Conservation (phyloP, 352 stramenopile genomes). For the Phytophthora brassicae region DNA sequence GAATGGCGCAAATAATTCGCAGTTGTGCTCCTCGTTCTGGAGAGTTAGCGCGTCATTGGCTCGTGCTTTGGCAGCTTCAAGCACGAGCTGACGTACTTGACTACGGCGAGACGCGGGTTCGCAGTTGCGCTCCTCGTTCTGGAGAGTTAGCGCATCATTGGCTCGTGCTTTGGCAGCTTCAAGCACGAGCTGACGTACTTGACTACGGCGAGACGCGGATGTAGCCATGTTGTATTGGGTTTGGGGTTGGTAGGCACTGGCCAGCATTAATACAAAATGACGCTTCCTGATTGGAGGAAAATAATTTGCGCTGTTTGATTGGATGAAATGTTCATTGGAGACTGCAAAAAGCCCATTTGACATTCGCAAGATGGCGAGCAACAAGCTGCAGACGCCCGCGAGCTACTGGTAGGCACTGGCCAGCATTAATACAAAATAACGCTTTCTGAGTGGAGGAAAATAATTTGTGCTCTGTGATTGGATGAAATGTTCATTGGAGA, state of each 20-base stretch:
- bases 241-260: constrained; percentile 12
- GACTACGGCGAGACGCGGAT: constrained; percentile 25
- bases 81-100: constrained; percentile 59
- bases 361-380: constrained; percentile 26
- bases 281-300: too few species aligned
- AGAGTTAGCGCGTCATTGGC: constrained; percentile 52
- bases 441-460: too few species aligned
- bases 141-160: constrained; percentile 46
- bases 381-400: constrained; percentile 30
- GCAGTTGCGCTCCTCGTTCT: constrained; percentile 4
- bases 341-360: constrained; percentile 1
- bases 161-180: constrained; percentile 55
- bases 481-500: constrained; percentile 38
- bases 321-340: constrained; percentile 40
- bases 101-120: too few species aligned
- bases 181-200: constrained; percentile 64
- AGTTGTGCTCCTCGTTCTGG: constrained; percentile 3
- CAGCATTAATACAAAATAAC: too few species aligned
- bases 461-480: constrained; percentile 20
- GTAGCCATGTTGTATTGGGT: constrained; percentile 25
- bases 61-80: constrained; percentile 59
- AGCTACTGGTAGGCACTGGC: constrained; percentile 25
- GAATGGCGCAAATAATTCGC: constrained; percentile 68
- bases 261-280: too few species aligned
- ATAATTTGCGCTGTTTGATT: constrained; percentile 18